A percentile compares a stretch with the other conserved stretches of the same genome.
Conservation (phyloP, 352 stramenopile species). For the Globisporangium echinulatum region DNA sequence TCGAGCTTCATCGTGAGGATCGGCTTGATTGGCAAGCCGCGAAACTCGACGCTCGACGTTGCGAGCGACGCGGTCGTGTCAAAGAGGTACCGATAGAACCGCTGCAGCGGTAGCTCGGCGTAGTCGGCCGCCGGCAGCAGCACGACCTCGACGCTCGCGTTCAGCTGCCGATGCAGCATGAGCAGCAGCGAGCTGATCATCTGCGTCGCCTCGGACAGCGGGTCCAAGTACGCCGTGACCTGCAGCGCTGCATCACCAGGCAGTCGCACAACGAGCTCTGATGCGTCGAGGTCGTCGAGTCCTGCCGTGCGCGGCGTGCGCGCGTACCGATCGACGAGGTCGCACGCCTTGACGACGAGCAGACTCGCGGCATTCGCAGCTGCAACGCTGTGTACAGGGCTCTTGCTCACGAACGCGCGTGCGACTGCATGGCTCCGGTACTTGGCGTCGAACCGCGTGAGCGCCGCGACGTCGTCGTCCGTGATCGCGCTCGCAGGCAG, state of each 20-base stretch:
- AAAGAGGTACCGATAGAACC: conserved; percentile 91
- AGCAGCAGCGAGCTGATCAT: conserved; percentile 82
- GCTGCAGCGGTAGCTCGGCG: conserved; percentile 85
- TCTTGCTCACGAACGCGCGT: conserved; percentile 66
- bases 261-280: conserved; percentile 29
- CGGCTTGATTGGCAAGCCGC: conserved; percentile 71
- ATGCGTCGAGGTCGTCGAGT: conserved; percentile 24
- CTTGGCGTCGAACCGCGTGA: conserved; percentile 67
- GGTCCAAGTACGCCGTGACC: conserved; percentile 85
- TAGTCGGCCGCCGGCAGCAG: conserved; percentile 64
- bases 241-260: conserved; percentile 43
- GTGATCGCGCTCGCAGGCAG: conserved; percentile 48
- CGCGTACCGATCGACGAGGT: conserved; percentile 71
- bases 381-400: conserved; percentile 28
- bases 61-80: conserved; percentile 39
- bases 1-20: conserved; percentile 93
- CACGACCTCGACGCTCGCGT: conserved; percentile 64
- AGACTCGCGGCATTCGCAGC: conserved; percentile 62
- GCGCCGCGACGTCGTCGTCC: conserved; percentile 49
- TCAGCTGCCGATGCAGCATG: conserved; percentile 69
- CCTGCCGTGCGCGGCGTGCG: conserved; percentile 32
- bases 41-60: conserved; percentile 62
- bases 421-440: conserved; percentile 63
- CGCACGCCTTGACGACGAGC: conserved; percentile 68
- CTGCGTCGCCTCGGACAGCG: conserved; percentile 85